Evolutionary conservation across 2,329 filamentous ascomycete species (phyloP).

Genomic region (Immersiporthe knoxdaviesiana): DNA sequence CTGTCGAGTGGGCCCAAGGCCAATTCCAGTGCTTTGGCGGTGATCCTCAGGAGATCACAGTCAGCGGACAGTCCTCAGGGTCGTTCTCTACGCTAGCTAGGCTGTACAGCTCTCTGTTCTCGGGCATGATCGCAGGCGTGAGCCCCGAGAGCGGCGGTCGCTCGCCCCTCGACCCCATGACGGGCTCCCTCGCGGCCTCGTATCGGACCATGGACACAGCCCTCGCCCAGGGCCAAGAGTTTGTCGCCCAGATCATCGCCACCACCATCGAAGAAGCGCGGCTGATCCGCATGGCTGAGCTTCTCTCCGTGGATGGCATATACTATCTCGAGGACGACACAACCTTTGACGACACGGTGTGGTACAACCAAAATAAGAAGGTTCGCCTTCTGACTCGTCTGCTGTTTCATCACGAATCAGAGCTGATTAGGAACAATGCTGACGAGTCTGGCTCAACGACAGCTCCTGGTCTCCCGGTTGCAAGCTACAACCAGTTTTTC

Average conservation of each 20-base stretch:
- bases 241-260: constrained; percentile 31
- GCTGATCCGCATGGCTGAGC: constrained; percentile 28
- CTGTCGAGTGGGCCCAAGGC: constrained; percentile 35
- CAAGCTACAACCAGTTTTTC: constrained; percentile 6
- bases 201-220: constrained; percentile 35
- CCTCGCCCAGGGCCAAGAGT: constrained; percentile 29
- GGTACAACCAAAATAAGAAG: constrained; percentile 12
- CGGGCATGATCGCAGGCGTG: constrained; percentile 34
- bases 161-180: constrained; percentile 36
- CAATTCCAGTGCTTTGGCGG: constrained; percentile 71
- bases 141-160: constrained; percentile 40
- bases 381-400: too few species aligned
- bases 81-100: background rate
- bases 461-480: constrained; percentile 2
- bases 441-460: constrained; percentile 1
- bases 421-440: constrained; percentile 1
- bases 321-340: constrained; percentile 7
- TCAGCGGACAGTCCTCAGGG: constrained; percentile 69
- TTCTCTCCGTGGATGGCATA: background rate
- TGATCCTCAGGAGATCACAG: constrained; percentile 66
- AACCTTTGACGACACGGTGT: constrained; percentile 10
- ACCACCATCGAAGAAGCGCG: constrained; percentile 33
- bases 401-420: too few species aligned
- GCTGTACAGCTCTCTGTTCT: constrained; percentile 13
- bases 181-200: constrained; percentile 35